Conservation (phyloP, 1,139 yeast species). For the Lodderomyces margitis region DNA sequence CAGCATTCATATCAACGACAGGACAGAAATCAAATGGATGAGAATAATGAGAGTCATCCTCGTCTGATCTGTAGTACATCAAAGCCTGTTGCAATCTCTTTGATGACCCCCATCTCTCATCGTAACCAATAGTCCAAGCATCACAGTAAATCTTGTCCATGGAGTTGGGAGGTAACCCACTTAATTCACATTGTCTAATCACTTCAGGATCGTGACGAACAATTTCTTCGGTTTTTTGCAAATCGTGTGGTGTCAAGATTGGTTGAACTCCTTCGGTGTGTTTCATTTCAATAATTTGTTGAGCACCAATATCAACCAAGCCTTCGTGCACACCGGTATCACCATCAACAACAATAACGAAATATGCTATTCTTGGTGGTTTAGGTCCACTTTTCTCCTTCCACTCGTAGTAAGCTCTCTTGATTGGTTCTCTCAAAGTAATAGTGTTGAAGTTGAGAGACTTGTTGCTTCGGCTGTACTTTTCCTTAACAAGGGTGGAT, state of each 20-base stretch:
- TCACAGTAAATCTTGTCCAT: slow-evolving; percentile 78
- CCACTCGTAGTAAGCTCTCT: slow-evolving; percentile 62
- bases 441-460: slow-evolving; percentile 61
- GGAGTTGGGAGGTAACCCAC: slow-evolving; percentile 63
- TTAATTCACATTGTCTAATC: slow-evolving; percentile 66
- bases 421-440: slow-evolving; percentile 69
- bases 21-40: slow-evolving; percentile 85
- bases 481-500: slow-evolving; percentile 27
- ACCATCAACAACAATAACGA: slow-evolving; percentile 60
- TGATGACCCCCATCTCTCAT: slow-evolving; percentile 78
- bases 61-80: slow-evolving; percentile 74
- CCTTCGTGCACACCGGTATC: slow-evolving; percentile 68
- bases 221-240: slow-evolving; percentile 60
- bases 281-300: slow-evolving; percentile 46
- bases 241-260: slow-evolving; percentile 68
- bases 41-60: slow-evolving; percentile 79
- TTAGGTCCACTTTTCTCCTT: slow-evolving; percentile 57
- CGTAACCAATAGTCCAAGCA: slow-evolving; percentile 84
- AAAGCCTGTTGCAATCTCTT: slow-evolving; percentile 79
- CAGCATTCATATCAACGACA: slow-evolving; percentile 69
- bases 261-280: slow-evolving; percentile 66
- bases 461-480: slow-evolving; percentile 45
- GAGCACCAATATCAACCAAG: slow-evolving; percentile 54
- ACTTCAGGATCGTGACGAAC: slow-evolving; percentile 68
- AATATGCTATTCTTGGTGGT: slow-evolving; percentile 68